Evolutionary conservation across 169 alveolate genomes (phyloP).

Genomic region (Perkinsus chesapeaki): DNA sequence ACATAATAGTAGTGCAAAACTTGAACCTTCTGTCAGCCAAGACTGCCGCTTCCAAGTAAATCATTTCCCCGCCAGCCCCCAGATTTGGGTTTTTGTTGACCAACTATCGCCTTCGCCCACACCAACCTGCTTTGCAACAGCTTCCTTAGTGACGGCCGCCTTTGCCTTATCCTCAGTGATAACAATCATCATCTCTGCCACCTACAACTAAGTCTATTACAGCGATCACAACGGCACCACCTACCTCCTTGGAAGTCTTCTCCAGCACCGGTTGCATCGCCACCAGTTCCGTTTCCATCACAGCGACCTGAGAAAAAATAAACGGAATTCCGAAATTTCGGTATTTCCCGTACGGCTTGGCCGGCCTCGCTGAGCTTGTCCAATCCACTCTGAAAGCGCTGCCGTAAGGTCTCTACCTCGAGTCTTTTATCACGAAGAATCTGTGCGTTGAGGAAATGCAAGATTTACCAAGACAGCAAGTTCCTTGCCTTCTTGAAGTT

Average conservation of each 20-base stretch:
- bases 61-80: too few relatives aligned
- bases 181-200: constrained; percentile 76
- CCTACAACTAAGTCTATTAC: too few relatives aligned
- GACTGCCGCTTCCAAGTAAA: too few relatives aligned
- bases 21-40: too few relatives aligned
- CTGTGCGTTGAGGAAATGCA: background rate
- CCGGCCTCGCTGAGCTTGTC: constrained; percentile 76
- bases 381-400: constrained; percentile 72
- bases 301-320: constrained; percentile 50
- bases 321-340: background rate
- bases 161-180: constrained; percentile 77
- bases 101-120: too few relatives aligned
- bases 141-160: constrained; percentile 73
- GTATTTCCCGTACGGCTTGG: background rate
- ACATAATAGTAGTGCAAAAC: too few relatives aligned
- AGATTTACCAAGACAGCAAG: background rate
- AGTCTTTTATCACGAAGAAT: constrained; percentile 38
- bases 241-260: constrained; percentile 68
- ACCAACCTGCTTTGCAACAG: constrained; percentile 56
- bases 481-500: constrained; percentile 51
- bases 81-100: too few relatives aligned
- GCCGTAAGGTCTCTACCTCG: constrained; percentile 59
- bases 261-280: constrained; percentile 82
- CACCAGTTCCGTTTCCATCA: constrained; percentile 63
- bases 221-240: background rate